These are phyloP conservation scores for Tympanopsis confertula DNA, from an alignment of 2,329 filamentous ascomycete genomes.

Conservation along the genomic window DNA sequence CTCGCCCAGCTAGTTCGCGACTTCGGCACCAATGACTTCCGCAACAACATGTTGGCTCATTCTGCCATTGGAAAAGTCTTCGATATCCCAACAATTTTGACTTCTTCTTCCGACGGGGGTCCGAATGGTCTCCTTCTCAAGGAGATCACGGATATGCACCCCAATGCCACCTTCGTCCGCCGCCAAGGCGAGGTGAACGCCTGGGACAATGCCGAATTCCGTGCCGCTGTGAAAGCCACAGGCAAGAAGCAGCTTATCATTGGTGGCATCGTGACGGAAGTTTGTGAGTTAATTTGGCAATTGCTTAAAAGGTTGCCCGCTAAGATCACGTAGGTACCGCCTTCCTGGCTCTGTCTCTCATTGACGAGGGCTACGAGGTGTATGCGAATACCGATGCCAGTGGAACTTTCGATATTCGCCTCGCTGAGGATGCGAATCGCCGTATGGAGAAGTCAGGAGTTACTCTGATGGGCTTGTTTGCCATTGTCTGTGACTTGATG, in stretches of 20 bases:
- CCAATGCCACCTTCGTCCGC: conserved; percentile 51
- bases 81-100: conserved; percentile 57
- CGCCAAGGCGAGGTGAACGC: conserved; percentile 65
- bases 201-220: conserved; percentile 65
- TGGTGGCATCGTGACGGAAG: conserved; percentile 63
- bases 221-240: conserved; percentile 49
- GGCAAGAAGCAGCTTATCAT: conserved; percentile 61
- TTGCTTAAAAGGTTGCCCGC: background rate
- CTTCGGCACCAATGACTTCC: conserved; percentile 52
- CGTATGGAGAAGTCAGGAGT: conserved; percentile 59
- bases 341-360: conserved; percentile 62
- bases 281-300: conserved; percentile 33
- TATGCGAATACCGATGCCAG: conserved; percentile 64
- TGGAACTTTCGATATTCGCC: conserved; percentile 49
- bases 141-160: conserved; percentile 59
- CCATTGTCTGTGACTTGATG: conserved; percentile 58
- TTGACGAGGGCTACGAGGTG: conserved; percentile 60
- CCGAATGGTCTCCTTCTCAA: conserved; percentile 62
- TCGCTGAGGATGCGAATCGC: conserved; percentile 52
- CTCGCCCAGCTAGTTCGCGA: conserved; percentile 51
- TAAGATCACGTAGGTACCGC: conserved; percentile 37
- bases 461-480: conserved; percentile 48
- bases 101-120: conserved; percentile 51
- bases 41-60: conserved; percentile 57
- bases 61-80: conserved; percentile 56